These are phyloP conservation scores for Melampsora abietis-canadensis DNA, from an alignment of 1,284 basidiomycete genomes.

Conservation along the genomic window DNA sequence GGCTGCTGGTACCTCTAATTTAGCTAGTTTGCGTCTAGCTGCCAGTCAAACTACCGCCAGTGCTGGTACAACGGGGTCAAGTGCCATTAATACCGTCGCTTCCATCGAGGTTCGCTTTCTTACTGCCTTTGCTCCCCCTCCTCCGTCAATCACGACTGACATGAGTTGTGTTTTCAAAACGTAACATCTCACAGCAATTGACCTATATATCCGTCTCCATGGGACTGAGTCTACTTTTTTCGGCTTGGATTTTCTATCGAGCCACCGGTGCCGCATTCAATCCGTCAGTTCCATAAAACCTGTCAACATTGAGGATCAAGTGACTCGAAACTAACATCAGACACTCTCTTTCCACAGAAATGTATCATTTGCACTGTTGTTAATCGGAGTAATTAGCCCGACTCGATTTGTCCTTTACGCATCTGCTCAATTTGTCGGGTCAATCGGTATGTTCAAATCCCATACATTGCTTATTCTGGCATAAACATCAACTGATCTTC, in stretches of 20 bases:
- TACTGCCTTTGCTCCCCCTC: background rate
- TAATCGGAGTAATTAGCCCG: constrained; percentile 44
- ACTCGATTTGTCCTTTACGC: constrained; percentile 44
- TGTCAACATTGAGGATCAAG: no score
- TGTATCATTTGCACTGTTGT: constrained; percentile 44
- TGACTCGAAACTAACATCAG: background rate
- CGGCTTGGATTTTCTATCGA: constrained; percentile 71
- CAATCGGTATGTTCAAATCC: background rate
- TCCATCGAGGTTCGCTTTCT: constrained; percentile 17
- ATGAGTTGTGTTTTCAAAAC: background rate
- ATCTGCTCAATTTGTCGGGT: constrained; percentile 39
- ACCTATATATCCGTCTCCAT: constrained; percentile 65
- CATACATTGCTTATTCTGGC: no score
- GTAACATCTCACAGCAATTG: constrained; percentile 45
- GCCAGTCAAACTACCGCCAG: constrained; percentile 14
- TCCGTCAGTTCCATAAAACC: constrained; percentile 48
- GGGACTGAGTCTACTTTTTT: constrained; percentile 66
- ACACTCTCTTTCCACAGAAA: constrained; percentile 28
- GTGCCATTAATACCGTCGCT: constrained; percentile 38
- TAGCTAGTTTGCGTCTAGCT: constrained; percentile 12
- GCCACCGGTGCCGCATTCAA: constrained; percentile 61
- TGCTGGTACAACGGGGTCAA: constrained; percentile 1
- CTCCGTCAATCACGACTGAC: no score
- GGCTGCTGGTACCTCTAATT: constrained; percentile 36
- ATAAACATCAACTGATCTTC: background rate